Percentiles rank a stretch among this genome's conserved stretches.
Conservation (phyloP, 345 rosid species). For the Gossypium herbaceum region DNA sequence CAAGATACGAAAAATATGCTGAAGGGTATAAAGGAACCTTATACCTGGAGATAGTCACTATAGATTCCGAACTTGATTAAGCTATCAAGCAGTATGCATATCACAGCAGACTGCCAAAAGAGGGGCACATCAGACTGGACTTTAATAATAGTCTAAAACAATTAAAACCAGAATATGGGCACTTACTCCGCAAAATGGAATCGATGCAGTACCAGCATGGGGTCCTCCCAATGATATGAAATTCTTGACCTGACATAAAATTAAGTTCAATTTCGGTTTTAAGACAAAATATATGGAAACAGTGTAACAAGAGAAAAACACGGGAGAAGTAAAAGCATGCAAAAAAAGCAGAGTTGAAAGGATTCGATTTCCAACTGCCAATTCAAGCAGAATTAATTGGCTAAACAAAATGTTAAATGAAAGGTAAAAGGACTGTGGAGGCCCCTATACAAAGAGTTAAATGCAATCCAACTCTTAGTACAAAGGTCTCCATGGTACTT, state of each 20-base stretch:
- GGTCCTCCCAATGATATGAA: constrained; percentile 73
- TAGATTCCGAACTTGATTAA: constrained; percentile 60
- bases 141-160: background rate
- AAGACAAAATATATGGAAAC: background rate
- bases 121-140: background rate
- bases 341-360: background rate
- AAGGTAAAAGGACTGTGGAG: no score
- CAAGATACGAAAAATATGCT: constrained; percentile 4
- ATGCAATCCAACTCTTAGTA: no score
- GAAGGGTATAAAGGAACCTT: constrained; percentile 4
- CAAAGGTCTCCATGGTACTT: no score
- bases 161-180: constrained; percentile 3
- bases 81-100: constrained; percentile 63
- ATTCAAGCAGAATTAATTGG: background rate
- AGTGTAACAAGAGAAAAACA: background rate
- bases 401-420: background rate
- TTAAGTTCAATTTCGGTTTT: background rate
- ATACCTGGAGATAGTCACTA: constrained; percentile 69
- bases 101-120: constrained; percentile 24
- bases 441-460: no score
- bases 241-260: constrained; percentile 59
- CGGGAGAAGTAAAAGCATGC: background rate
- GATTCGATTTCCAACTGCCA: background rate
- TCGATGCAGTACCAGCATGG: constrained; percentile 84
- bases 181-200: constrained; percentile 82